Evolutionary conservation across 2,329 filamentous ascomycete species (phyloP), one percentile per base, ranked within the genome.

Genomic region (Nemania sp.): DNA sequence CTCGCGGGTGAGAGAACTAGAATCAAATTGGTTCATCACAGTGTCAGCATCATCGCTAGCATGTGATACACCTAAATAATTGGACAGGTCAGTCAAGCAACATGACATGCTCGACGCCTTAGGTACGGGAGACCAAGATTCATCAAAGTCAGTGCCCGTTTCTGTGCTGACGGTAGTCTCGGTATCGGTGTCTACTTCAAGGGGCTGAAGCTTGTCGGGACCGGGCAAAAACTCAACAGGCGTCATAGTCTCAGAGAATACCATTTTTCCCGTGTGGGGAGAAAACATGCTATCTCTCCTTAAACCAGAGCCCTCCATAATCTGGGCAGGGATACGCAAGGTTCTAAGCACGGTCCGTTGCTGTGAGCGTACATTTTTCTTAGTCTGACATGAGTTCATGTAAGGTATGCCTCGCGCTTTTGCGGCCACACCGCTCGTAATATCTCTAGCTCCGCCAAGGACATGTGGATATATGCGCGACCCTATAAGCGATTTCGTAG

Each of bases 361-460:
- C 62, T 77, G 73, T 24, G 75, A 63, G 52, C 76, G 72, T 54
- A 60, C 52, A 53, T 67, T 69, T 29, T 65, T 71, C 63, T 74
- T 77, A 3, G 70, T 71, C 35, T 73, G 62, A 55, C 62, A 74
- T 7, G 73, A 64, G 47, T 70, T 74, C 35, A 64, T 62, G 22
- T 72, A 62, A 58, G 72, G 72, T 69, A 77, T 75, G 72, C 71
- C 70, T 67, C 75, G 77, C 66, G 74, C 78, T 81, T 84, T 86
- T 82, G 81, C 83, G 84, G 84, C 81, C 84, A 83, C 82, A 81
- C 79, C 81, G 80, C 78, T 77, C 77, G 78, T 79, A 68, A 70
- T 74, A 73, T 78, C 77, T 74, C 79, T 78, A 74, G 64, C 73
- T 52, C 62, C 59, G 38, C 53, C 62, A 43, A 43, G 52, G 47